These are phyloP conservation scores for Ceratocystiopsis brevicomis DNA, from an alignment of 2,329 filamentous ascomycete species.

Conservation along the genomic window DNA sequence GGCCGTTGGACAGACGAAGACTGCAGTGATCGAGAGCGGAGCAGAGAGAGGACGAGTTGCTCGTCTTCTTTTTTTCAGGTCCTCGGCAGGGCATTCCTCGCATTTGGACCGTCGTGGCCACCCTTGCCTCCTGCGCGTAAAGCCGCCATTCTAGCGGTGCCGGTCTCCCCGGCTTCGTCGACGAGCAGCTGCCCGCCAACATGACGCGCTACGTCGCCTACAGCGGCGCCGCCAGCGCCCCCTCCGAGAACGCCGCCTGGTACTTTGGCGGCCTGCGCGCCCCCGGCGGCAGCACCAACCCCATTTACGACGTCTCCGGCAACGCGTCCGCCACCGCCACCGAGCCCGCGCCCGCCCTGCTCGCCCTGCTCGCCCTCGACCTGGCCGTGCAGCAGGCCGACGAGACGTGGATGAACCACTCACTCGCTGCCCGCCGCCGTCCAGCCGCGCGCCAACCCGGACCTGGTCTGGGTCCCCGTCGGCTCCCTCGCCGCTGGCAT, in stretches of 20 bases:
- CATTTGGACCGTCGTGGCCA: too few relatives aligned
- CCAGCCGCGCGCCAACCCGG: slow-evolving; percentile 39
- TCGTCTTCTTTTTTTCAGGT: too few relatives aligned
- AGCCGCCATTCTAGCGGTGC: too few relatives aligned
- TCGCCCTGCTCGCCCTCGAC: slow-evolving; percentile 46
- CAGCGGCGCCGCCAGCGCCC: slow-evolving; percentile 43
- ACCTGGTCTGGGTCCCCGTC: slow-evolving; percentile 60
- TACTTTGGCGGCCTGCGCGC: slow-evolving; percentile 49
- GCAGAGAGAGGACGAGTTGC: too few relatives aligned
- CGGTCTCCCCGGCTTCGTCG: slow-evolving; percentile 23
- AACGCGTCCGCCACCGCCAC: slow-evolving; percentile 20
- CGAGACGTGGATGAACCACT: slow-evolving; percentile 37
- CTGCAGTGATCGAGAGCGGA: too few relatives aligned
- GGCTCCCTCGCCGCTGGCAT: too few relatives aligned
- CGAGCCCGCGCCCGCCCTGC: slow-evolving; percentile 31
- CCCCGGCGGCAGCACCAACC: slow-evolving; percentile 21
- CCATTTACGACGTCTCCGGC: slow-evolving; percentile 22
- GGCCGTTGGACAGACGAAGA: too few relatives aligned
- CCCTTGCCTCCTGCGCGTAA: too few relatives aligned
- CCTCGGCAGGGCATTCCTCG: too few relatives aligned
- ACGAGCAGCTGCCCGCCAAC: slow-evolving; percentile 20
- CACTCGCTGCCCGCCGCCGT: slow-evolving; percentile 29
- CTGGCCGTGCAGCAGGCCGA: slow-evolving; percentile 30
- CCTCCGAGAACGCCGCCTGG: slow-evolving; percentile 52
- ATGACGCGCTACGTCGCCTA: slow-evolving; percentile 45